Evolutionary conservation across 1,284 basidiomycete species (phyloP), one percentile per base, ranked within the genome.

Genomic region (Golubevia pallescens): DNA sequence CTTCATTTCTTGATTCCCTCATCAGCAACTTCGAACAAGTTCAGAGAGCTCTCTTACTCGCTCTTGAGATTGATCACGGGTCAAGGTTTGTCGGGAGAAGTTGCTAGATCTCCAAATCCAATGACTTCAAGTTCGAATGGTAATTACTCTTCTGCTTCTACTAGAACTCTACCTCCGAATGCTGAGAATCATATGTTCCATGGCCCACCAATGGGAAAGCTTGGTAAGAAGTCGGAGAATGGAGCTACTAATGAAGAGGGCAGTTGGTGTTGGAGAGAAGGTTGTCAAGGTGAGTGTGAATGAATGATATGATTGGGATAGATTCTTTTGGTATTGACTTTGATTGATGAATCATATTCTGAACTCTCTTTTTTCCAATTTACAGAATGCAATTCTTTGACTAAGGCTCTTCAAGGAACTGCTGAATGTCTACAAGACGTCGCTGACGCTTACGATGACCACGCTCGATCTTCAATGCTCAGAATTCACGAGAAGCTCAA

Each of bases 241-340:
- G 77, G 68, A 2, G 78, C 70, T 34, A 82, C 90, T 66, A 94
- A 93, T 75, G 88, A 88, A 13, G 89, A 92, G 20, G 91, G 92
- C 0, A 93, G 92, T 1, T 93, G 93, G 92, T 93, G 93, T 83
- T 95, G 93, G 93, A 88, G 90, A 20, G 92, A 93, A 66, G 88
- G 88, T 1, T 93, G 91, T 81, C 86, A 88, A 84, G 90, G 92
- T 92, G 71, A 19, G 66, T 38, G 14, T 0, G n/a, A n/a, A n/a
- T n/a, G n/a, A n/a, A n/a, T n/a, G n/a, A n/a, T n/a, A n/a, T n/a
- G n/a, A n/a, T n/a, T n/a, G n/a, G n/a, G n/a, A n/a, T n/a, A n/a
- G n/a, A n/a, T n/a, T n/a, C n/a, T n/a, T n/a, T n/a, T n/a, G n/a
- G n/a, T n/a, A n/a, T n/a, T n/a, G n/a, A 54, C 4, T 61, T 19